Base-by-base conservation (phyloP, 2,329 filamentous ascomycete genomes). In the Aspergillus brasiliensis region DNA sequence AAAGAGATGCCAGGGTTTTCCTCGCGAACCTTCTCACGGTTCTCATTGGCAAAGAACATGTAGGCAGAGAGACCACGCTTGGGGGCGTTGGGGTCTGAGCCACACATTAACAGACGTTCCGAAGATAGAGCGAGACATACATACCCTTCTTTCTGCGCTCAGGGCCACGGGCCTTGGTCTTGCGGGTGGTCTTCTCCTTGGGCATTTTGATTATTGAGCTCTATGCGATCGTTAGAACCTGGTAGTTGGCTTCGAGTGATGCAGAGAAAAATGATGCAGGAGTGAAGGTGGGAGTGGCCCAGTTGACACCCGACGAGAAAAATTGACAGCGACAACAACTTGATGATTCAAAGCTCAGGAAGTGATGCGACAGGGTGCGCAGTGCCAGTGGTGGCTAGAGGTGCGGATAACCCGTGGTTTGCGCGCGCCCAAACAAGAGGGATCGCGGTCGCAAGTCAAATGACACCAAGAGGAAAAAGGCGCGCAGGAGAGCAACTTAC, bases 11-110 rank as follows among this genome's bases (percentile, higher is more conserved):
- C 94, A 40, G 94, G 94, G 86, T 98, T 98, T 81, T 98, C 94
- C 78, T 97, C 92, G 72, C 95, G 92, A 71, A 99, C 95, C 80
- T 95, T 96, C 77, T 98, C 94, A 72, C 95, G 93, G 83, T 97
- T 92, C 82, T 98, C 95, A 77, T 98, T 98, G 87, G 95, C 95
- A 79, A 98, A 99, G 90, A 98, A 98, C 95, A 99, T 99, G 88
- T 99, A 99, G 66, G 95, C 95, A 56, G 95, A 98, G 53, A 99
- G 91, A 84, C 94, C 95, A 81, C 95, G 92, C 92, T 98, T 99
- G 79, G 95, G 95, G 62, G 93, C 94, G 82, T 97, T 97, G 81
- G 92, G 92, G 81, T 97, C 93, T 96, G 15, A 42, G 37, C n/a
- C 6, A 49, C 69, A 51, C 71, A 68, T 63, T 59, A 60, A 49